Evolutionary conservation across 768 basidiomycete genomes (phyloP), one percentile per base, ranked within the genome.

Genomic region (Imleria badia): DNA sequence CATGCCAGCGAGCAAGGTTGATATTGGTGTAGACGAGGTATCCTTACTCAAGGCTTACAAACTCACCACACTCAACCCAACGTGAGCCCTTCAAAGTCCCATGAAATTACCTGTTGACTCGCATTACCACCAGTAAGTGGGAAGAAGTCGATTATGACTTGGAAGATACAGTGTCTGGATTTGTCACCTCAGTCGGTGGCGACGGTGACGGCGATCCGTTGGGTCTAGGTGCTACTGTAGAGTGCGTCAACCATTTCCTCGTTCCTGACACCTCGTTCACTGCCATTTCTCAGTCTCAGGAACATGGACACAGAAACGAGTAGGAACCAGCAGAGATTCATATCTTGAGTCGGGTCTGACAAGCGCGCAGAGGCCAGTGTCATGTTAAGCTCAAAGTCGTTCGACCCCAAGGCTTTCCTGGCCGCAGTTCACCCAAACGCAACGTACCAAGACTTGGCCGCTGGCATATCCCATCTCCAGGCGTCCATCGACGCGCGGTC

Each of bases 391-490:
- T 96, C 94, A 33, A 99, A 98, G 68, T 85, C 91, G 3, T 99
- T 99, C 75, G 92, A 98, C 66, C 94, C 97, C 8, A 98, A 96
- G 69, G 82, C 84, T 2, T 99, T 97, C 71, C 78, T 99, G 14
- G 91, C 93, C 9, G 83, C 82, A 12, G 85, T 94, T 6, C 94
- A 99, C 66, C 97, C 97, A 5, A 89, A 96, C 62, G 96, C 96
- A 4, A 92, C 93, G 1, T 97, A 94, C 67, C 88, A 94, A 72
- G 94, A 97, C 67, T 80, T 99, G 17, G 83, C 86, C 2, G 73
- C 79, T 13, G 96, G 95, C 4, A 87, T 93, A 26, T 68, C 80
- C 0, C 83, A 86, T 56, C 78, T 98, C 8, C 82, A 84, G 58
- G 74, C 82, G 9, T 88, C 91, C 13, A 87, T 98, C 54, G 95